These are phyloP conservation scores for Backusella tarrabulga DNA, from an alignment of 192 early-diverging fungal genomes.

Conservation along the genomic window DNA sequence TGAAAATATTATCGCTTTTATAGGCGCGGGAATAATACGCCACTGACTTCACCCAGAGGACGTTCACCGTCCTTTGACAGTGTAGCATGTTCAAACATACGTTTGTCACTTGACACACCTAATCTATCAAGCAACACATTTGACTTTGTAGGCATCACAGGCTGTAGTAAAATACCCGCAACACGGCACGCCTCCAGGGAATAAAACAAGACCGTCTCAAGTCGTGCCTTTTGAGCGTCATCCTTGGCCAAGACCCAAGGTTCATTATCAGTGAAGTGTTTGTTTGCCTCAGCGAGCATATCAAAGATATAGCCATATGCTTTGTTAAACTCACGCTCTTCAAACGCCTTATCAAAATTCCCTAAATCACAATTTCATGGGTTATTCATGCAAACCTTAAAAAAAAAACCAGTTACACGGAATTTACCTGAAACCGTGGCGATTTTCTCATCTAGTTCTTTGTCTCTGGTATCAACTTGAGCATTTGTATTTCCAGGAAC, in stretches of 20 bases:
- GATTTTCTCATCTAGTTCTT: slow-evolving; percentile 33
- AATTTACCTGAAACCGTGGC: slow-evolving; percentile 30
- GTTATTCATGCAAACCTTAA: background rate
- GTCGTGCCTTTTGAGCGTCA: slow-evolving; percentile 35
- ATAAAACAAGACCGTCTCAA: slow-evolving; percentile 70
- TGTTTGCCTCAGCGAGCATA: slow-evolving; percentile 70
- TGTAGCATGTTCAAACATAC: slow-evolving; percentile 55
- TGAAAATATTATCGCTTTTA: background rate
- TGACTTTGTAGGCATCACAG: slow-evolving; percentile 84
- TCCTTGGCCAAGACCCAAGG: slow-evolving; percentile 82
- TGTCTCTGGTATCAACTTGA: slow-evolving; percentile 26
- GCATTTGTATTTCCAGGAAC: slow-evolving; percentile 36
- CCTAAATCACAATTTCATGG: slow-evolving; percentile 13
- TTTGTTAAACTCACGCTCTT: slow-evolving; percentile 59
- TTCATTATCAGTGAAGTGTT: slow-evolving; percentile 62
- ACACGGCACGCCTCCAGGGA: slow-evolving; percentile 75
- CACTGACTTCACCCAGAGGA: background rate
- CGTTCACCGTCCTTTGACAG: background rate
- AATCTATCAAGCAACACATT: slow-evolving; percentile 64
- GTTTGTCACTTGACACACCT: slow-evolving; percentile 51
- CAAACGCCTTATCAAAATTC: slow-evolving; percentile 41
- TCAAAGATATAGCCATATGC: slow-evolving; percentile 65
- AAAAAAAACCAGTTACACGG: background rate
- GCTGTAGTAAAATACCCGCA: slow-evolving; percentile 73
- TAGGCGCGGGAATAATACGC: background rate